Percentiles rank a stretch among this genome's conserved stretches.
Evolutionary conservation across 805 yeast species (phyloP).

Genomic region (Wickerhamomyces mucosus): DNA sequence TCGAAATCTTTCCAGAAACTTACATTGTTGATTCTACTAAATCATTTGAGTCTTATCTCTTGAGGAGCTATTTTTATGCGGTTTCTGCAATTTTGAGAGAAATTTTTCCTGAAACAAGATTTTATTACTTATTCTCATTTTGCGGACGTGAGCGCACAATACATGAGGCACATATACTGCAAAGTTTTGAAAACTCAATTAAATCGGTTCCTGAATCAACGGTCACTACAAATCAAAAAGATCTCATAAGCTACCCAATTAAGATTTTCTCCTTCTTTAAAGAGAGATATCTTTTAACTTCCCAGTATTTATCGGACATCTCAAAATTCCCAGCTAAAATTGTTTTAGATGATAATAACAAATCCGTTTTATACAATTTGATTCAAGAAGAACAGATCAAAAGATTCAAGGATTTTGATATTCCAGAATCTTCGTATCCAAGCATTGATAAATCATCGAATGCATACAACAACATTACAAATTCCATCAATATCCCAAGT

Average conservation of each 20-base stretch:
- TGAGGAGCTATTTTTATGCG: constrained; percentile 25
- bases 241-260: constrained; percentile 19
- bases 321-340: constrained; percentile 20
- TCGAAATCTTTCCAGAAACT: constrained; percentile 15
- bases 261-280: constrained; percentile 22
- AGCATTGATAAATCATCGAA: constrained; percentile 15
- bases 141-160: constrained; percentile 26
- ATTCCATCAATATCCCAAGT: constrained; percentile 20
- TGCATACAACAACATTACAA: constrained; percentile 14
- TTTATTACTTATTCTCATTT: constrained; percentile 25
- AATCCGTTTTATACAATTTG: constrained; percentile 12
- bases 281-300: constrained; percentile 13
- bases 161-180: background rate
- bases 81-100: constrained; percentile 24
- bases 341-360: constrained; percentile 19
- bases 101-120: constrained; percentile 26
- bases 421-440: constrained; percentile 16
- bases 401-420: constrained; percentile 15
- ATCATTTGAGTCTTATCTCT: constrained; percentile 13
- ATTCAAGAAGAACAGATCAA: constrained; percentile 20
- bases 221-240: constrained; percentile 7
- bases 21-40: constrained; percentile 3
- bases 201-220: background rate
- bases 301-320: constrained; percentile 14
- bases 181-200: background rate